Percentiles rank a stretch among this genome's conserved stretches.
phyloP scores from a whole-genome alignment of 1,284 basidiomycete species.

The Puccinia triticina region DNA sequence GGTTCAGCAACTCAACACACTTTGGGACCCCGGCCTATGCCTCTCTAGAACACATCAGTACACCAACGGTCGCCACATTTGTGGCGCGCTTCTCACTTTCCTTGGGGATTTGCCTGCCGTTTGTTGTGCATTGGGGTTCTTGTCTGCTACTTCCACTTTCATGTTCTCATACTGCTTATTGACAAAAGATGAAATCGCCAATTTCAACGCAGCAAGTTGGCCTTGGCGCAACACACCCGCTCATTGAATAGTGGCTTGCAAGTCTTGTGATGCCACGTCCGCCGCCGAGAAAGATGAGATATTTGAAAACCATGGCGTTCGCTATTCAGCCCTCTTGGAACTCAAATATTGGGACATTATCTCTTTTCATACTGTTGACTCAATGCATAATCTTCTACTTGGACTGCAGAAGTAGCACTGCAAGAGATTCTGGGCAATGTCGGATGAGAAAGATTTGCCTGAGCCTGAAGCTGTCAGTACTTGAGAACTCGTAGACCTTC shows the following conservation, averaged over 20 bases:
- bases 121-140: slow-evolving; percentile 39
- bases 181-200: background rate
- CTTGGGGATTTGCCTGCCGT: slow-evolving; percentile 51
- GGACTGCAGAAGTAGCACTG: slow-evolving; percentile 29
- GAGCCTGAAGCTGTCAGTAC: slow-evolving; percentile 5
- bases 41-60: background rate
- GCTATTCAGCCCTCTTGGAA: slow-evolving; percentile 28
- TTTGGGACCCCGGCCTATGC: slow-evolving; percentile 59
- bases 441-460: background rate
- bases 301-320: background rate
- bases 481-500: background rate
- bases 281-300: background rate
- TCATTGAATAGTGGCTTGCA: background rate
- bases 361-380: slow-evolving; percentile 14
- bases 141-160: background rate
- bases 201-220: slow-evolving; percentile 19
- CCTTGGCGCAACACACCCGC: background rate
- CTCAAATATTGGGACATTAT: slow-evolving; percentile 18
- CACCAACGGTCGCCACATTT: background rate
- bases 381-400: slow-evolving; percentile 35
- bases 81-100: slow-evolving; percentile 40
- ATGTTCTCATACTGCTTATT: slow-evolving; percentile 51
- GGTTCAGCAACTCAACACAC: slow-evolving; percentile 57
- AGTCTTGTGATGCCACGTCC: background rate
- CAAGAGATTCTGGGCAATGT: slow-evolving; percentile 20